These are phyloP conservation scores for Ogataea pilisensis DNA, from an alignment of 805 yeast species.

Conservation along the genomic window DNA sequence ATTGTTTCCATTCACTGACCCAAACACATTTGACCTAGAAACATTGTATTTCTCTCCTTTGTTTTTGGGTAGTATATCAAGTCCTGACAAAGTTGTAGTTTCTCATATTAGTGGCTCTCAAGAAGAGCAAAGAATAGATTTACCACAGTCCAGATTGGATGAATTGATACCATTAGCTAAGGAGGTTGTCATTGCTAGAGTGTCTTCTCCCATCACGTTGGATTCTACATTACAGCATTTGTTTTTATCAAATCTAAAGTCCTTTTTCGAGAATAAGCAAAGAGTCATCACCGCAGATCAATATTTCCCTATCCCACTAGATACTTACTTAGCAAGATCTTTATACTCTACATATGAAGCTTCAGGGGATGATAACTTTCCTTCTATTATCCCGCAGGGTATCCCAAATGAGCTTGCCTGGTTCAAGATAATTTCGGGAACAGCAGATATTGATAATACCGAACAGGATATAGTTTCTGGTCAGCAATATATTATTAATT, in stretches of 20 bases:
- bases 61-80: slow-evolving; percentile 44
- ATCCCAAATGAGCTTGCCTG: slow-evolving; percentile 74
- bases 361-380: slow-evolving; percentile 17
- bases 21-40: slow-evolving; percentile 41
- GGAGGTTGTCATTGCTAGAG: slow-evolving; percentile 60
- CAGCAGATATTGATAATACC: slow-evolving; percentile 26
- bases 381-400: slow-evolving; percentile 50
- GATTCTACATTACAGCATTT: slow-evolving; percentile 59
- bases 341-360: slow-evolving; percentile 38
- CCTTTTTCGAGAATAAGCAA: slow-evolving; percentile 51
- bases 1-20: slow-evolving; percentile 61
- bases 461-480: slow-evolving; percentile 21
- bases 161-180: slow-evolving; percentile 46
- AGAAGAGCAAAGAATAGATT: slow-evolving; percentile 23
- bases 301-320: slow-evolving; percentile 72
- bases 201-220: slow-evolving; percentile 66
- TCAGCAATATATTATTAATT: slow-evolving; percentile 56
- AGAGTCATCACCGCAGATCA: slow-evolving; percentile 66
- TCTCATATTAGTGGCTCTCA: slow-evolving; percentile 8
- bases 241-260: slow-evolving; percentile 56
- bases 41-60: slow-evolving; percentile 61
- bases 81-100: slow-evolving; percentile 26
- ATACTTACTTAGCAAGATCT: slow-evolving; percentile 59
- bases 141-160: slow-evolving; percentile 18
- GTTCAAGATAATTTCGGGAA: slow-evolving; percentile 66